Evolutionary conservation across 441 rosid genomes (phyloP).

Genomic region (Euphorbia celastroides): DNA sequence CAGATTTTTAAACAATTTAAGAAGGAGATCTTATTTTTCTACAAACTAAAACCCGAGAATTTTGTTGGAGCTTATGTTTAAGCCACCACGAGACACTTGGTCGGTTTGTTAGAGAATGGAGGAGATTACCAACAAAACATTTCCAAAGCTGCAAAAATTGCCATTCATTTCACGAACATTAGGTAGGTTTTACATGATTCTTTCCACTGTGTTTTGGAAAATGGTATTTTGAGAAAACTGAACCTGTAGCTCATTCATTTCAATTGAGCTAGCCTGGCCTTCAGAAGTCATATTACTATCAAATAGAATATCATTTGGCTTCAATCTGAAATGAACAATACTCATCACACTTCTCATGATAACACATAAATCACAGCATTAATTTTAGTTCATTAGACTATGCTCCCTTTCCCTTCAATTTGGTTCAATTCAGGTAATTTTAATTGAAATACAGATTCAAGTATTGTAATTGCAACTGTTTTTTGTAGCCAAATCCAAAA

Average conservation of each 20-base stretch:
- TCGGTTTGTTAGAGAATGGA: conserved; percentile 8
- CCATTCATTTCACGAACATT: background rate
- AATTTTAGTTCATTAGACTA: too few species aligned
- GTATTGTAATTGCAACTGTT: too few species aligned
- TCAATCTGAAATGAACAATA: conserved; percentile 16
- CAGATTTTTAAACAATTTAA: too few species aligned
- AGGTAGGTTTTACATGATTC: background rate
- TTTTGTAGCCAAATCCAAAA: too few species aligned
- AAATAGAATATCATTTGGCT: background rate
- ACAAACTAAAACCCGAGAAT: too few species aligned
- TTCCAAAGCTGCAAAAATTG: conserved; percentile 8
- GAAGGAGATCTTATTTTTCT: too few species aligned
- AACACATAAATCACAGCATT: conserved; percentile 20
- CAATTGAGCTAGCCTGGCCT: background rate
- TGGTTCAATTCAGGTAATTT: too few species aligned
- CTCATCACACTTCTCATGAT: background rate
- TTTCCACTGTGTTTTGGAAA: background rate
- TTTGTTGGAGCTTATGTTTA: background rate
- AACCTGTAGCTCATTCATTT: conserved; percentile 6
- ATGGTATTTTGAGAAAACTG: background rate
- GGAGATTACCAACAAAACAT: conserved; percentile 4
- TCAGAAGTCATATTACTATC: background rate
- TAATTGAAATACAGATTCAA: too few species aligned
- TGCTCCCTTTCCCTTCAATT: too few species aligned
- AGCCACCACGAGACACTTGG: background rate